phyloP scores from a whole-genome alignment of 2,329 filamentous ascomycete genomes.

The Periconia sp. region DNA sequence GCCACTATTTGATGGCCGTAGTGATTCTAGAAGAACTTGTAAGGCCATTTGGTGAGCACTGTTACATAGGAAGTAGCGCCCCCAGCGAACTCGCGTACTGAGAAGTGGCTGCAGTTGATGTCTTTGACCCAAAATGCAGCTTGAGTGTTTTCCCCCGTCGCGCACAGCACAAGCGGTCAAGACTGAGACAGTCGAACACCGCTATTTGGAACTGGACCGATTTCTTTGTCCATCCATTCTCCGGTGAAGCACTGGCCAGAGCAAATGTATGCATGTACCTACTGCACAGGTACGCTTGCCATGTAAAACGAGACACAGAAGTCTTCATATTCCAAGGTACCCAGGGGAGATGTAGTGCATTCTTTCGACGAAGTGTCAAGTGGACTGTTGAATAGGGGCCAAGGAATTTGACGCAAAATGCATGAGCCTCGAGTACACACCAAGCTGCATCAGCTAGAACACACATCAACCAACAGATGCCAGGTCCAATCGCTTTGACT shows the following conservation, averaged over 20 bases:
- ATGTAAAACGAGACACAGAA: constrained; percentile 13
- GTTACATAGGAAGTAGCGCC: constrained; percentile 11
- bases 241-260: constrained; percentile 23
- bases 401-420: neutral
- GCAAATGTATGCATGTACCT: constrained; percentile 15
- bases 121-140: constrained; percentile 15
- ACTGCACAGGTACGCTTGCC: constrained; percentile 12
- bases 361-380: neutral
- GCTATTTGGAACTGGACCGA: constrained; percentile 14
- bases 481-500: neutral
- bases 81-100: constrained; percentile 8
- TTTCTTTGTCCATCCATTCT: constrained; percentile 19
- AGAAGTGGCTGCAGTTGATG: constrained; percentile 8
- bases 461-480: constrained; percentile 17
- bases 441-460: constrained; percentile 18
- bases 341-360: neutral
- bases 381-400: neutral
- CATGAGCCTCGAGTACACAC: constrained; percentile 25
- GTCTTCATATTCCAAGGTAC: neutral
- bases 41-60: constrained; percentile 1
- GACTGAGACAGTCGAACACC: constrained; percentile 29
- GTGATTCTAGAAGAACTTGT: constrained; percentile 18
- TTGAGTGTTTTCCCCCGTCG: constrained; percentile 14
- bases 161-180: constrained; percentile 23
- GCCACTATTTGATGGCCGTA: neutral